Conservation (phyloP, 192 early-diverging fungal species). For the Coemansia brasiliensis region DNA sequence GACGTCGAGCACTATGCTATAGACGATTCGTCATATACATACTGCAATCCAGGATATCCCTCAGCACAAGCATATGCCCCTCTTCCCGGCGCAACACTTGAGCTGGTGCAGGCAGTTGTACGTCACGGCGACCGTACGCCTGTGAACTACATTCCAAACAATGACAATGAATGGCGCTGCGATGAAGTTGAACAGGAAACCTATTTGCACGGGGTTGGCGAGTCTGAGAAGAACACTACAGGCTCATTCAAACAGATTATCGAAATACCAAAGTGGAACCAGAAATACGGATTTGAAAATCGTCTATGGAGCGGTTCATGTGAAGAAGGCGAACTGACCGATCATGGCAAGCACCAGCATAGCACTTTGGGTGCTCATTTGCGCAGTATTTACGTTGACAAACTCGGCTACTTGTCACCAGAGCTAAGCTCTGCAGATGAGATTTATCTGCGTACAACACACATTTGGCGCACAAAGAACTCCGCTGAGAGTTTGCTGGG, state of each 20-base stretch:
- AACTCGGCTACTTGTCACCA: constrained; percentile 45
- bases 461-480: constrained; percentile 62
- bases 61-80: constrained; percentile 20
- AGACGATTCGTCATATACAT: constrained; percentile 34
- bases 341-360: constrained; percentile 59
- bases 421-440: constrained; percentile 30
- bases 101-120: constrained; percentile 59
- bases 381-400: constrained; percentile 56
- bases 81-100: constrained; percentile 48
- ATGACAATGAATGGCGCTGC: constrained; percentile 43
- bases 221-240: constrained; percentile 34
- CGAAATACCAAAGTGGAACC: constrained; percentile 45
- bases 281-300: constrained; percentile 40
- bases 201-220: constrained; percentile 28
- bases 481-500: constrained; percentile 56
- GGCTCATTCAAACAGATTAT: constrained; percentile 41
- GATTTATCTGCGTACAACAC: constrained; percentile 62
- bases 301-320: constrained; percentile 50
- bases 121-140: constrained; percentile 61
- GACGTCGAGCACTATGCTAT: constrained; percentile 10
- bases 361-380: constrained; percentile 42
- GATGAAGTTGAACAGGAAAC: constrained; percentile 30
- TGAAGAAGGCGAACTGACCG: constrained; percentile 62
- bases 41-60: constrained; percentile 43
- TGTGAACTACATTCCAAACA: constrained; percentile 33